These are phyloP conservation scores for Leccinum barrowsii DNA, from an alignment of 768 basidiomycete genomes.

Conservation along the genomic window DNA sequence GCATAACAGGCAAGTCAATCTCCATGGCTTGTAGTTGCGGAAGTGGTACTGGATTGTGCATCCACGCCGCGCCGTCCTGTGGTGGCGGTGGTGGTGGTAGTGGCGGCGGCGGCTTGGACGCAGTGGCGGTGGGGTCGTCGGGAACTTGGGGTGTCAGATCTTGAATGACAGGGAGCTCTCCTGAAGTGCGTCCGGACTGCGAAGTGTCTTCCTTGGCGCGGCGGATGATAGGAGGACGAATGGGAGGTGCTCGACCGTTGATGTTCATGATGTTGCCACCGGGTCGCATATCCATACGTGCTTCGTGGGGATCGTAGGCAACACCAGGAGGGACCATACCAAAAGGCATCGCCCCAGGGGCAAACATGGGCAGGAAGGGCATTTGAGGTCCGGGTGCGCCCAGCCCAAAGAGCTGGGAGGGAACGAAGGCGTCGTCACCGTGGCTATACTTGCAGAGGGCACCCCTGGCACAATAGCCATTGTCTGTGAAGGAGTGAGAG, in stretches of 20 bases:
- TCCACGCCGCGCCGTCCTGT: slow-evolving; percentile 24
- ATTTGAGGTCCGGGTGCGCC: slow-evolving; percentile 40
- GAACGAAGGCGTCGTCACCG: slow-evolving; percentile 82
- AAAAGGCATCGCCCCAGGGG: slow-evolving; percentile 52
- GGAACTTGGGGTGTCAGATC: slow-evolving; percentile 65
- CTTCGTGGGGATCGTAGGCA: slow-evolving; percentile 75
- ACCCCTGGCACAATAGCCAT: slow-evolving; percentile 88
- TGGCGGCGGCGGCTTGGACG: slow-evolving; percentile 9
- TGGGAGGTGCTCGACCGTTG: slow-evolving; percentile 35
- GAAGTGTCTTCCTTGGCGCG: slow-evolving; percentile 52
- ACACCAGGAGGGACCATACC: slow-evolving; percentile 43
- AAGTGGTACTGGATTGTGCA: slow-evolving; percentile 14
- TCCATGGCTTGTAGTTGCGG: slow-evolving; percentile 24
- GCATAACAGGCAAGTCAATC: slow-evolving; percentile 32
- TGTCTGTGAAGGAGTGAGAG: slow-evolving; percentile 48
- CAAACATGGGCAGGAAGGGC: slow-evolving; percentile 73
- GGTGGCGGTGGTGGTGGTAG: neutral
- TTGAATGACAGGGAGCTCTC: slow-evolving; percentile 81
- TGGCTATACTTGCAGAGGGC: slow-evolving; percentile 90
- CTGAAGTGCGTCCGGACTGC: slow-evolving; percentile 44
- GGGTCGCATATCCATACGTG: slow-evolving; percentile 77
- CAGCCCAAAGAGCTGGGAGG: slow-evolving; percentile 63
- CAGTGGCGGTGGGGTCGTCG: slow-evolving; percentile 29
- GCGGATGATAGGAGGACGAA: slow-evolving; percentile 56
- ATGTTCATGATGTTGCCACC: slow-evolving; percentile 29